Base-by-base conservation (phyloP, 345 rosid genomes). In the Ailanthus altissimus region DNA sequence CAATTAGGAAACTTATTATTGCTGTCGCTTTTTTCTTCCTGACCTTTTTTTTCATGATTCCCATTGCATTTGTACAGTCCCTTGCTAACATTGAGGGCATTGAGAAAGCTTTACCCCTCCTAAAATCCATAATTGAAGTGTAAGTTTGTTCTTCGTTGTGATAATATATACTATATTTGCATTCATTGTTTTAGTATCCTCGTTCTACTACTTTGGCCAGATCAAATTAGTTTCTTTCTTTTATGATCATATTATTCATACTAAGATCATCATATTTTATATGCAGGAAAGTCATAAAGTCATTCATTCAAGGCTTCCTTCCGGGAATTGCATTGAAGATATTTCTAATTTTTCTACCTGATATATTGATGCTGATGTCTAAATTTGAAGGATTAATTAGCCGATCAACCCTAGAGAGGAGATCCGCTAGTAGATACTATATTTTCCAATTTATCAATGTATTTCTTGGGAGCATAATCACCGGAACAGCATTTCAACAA, bases 41-140 rank as follows among this genome's bases (percentile, higher is more conserved):
- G 36, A 90, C 99, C 64, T 93, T 95, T 88, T 95, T 92, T 83
- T 95, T 95, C 93, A 89, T 95, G 94, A 90, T 95, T 70, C 99
- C 99, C 13, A 95, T 95, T 49, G 93, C 97, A 6, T 79, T 90
- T 8, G 98, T 95, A 10, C 99, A 95, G 70, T 90, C 99, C 67
- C 91, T 95, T 1, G 99, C 99, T 47, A 95, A 93, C 69, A 92
- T 95, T 1, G 99, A 90, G 71, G 97, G 90, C 58, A 95, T 95
- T 32, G 98, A 95, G 85, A 93, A 93, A 84, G 88, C 94, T 1
- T 67, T 84, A 15, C 99, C 99, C 13, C 92, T 93, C 84, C 86
- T 95, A 49, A 92, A 87, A 81, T 81, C 91, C 4, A 79, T 95
- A 50, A 90, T 95, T 21, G 99, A 93, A 87, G 57, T 79, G 99